Evolutionary conservation across 1,284 basidiomycete genomes (phyloP), one percentile per base, ranked within the genome.

Genomic region (Earliella scabrosa): DNA sequence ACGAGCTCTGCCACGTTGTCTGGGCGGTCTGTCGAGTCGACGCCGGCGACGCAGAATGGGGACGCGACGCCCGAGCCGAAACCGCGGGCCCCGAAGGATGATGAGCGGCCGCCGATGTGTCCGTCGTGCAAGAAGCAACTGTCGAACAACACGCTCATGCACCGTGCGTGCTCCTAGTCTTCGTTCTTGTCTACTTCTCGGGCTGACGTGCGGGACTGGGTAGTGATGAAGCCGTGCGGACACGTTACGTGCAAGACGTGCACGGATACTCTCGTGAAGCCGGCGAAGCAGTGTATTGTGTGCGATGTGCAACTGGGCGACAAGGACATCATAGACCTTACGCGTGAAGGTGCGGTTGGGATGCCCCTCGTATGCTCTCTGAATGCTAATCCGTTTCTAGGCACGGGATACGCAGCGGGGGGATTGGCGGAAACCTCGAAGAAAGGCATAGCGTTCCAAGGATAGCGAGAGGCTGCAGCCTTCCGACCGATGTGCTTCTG

Each of bases 181-280:
- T 35, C 14, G 10, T 2, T 16, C 20, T 13, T 11, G 4, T 13
- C 20, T 20, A 5, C 9, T n/a, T 10, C 2, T 29, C 24, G 14
- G 26, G 8, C 24, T 29, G 3, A 8, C 5, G 18, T 13, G 31
- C 21, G 4, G 23, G 23, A 24, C 35, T 29, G 5, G n/a, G 14
- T 35, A 92, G 88, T 90, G 31, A 85, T 87, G 77, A 87, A 86
- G 67, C 80, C 85, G 16, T 96, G 94, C 69, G 88, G 87, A 0
- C 94, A 97, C 69, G 91, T 96, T 26, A 81, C 87, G 1, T 97
- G 95, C 74, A 91, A 92, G 70, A 90, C 86, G 3, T 97, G 94
- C 69, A 86, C 85, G 1, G 92, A 95, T 48, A 86, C 90, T 1
- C 85, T 96, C 31, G 87, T 95, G 24, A 82, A 80, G 41, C 86